Conservation (phyloP, 2,329 filamentous ascomycete genomes). For the Westerdykella sp. region DNA sequence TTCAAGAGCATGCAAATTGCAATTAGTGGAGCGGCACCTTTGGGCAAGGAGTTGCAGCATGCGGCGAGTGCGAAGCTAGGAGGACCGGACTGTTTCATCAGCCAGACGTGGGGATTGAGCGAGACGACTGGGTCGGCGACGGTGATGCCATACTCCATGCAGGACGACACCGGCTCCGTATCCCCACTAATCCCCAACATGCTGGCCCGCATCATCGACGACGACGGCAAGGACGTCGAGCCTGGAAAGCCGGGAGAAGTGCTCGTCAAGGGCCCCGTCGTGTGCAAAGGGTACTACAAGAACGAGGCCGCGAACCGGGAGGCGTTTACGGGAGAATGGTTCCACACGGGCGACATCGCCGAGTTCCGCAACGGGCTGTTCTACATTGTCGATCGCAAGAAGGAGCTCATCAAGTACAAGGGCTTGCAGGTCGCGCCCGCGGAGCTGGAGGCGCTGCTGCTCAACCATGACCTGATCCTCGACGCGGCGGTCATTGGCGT, state of each 20-base stretch:
- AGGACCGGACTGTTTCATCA: slow-evolving; percentile 39
- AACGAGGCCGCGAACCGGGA: slow-evolving; percentile 28
- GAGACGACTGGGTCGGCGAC: slow-evolving; percentile 51
- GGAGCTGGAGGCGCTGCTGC: slow-evolving; percentile 43
- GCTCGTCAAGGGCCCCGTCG: slow-evolving; percentile 31
- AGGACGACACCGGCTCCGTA: slow-evolving; percentile 46
- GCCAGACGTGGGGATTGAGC: slow-evolving; percentile 54
- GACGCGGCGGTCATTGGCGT: slow-evolving; percentile 46
- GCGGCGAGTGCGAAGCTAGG: slow-evolving; percentile 48
- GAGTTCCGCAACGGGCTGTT: slow-evolving; percentile 32
- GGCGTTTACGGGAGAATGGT: slow-evolving; percentile 31
- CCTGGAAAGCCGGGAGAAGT: slow-evolving; percentile 28
- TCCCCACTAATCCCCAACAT: slow-evolving; percentile 39
- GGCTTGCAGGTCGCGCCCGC: slow-evolving; percentile 47
- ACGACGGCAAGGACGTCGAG: slow-evolving; percentile 28
- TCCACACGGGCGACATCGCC: slow-evolving; percentile 37
- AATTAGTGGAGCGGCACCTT: slow-evolving; percentile 51
- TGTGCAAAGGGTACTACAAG: slow-evolving; percentile 36
- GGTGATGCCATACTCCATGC: slow-evolving; percentile 36
- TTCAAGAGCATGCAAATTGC: slow-evolving; percentile 47
- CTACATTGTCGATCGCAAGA: slow-evolving; percentile 41
- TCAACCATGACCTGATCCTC: slow-evolving; percentile 37
- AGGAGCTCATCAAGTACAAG: slow-evolving; percentile 47
- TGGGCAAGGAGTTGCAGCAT: slow-evolving; percentile 50
- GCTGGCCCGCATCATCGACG: slow-evolving; percentile 30